Percentiles rank a stretch among this genome's conserved stretches.
phyloP scores from a whole-genome alignment of 768 basidiomycete species.

The Collybia sp. region DNA sequence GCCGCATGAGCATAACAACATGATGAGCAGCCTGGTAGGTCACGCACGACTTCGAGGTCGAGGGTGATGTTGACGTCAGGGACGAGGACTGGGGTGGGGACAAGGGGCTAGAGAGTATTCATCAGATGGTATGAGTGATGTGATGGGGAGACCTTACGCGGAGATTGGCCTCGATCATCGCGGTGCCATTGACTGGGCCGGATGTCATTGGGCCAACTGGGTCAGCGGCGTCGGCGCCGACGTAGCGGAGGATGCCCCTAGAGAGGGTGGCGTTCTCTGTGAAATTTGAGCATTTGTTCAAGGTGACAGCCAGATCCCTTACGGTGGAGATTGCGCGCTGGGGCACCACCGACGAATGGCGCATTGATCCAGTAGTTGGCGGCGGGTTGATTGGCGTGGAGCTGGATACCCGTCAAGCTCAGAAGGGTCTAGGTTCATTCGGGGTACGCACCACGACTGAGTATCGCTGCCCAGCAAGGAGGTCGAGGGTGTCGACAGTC shows the following conservation, averaged over 20 bases:
- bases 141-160: not conserved
- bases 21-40: not conserved
- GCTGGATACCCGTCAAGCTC: not conserved
- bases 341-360: constrained; percentile 26
- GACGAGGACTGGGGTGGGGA: no score
- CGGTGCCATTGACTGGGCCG: constrained; percentile 3
- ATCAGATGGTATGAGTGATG: not conserved
- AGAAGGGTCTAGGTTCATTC: not conserved
- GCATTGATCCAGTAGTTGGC: constrained; percentile 14
- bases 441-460: constrained; percentile 35
- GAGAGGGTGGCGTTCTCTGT: constrained; percentile 24
- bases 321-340: constrained; percentile 28
- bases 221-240: constrained; percentile 25
- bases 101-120: no score
- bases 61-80: constrained; percentile 15
- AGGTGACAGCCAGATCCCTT: constrained; percentile 1
- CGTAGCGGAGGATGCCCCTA: constrained; percentile 28
- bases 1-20: not conserved
- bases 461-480: constrained; percentile 46
- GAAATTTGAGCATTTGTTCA: not conserved
- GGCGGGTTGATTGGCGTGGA: not conserved
- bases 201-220: constrained; percentile 18
- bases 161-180: constrained; percentile 1
- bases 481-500: constrained; percentile 32
- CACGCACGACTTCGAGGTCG: constrained; percentile 6